A percentile compares a stretch with the other conserved stretches of the same genome.
phyloP scores from a whole-genome alignment of 164 flowering plant species.

The Berberis vulgaris region DNA sequence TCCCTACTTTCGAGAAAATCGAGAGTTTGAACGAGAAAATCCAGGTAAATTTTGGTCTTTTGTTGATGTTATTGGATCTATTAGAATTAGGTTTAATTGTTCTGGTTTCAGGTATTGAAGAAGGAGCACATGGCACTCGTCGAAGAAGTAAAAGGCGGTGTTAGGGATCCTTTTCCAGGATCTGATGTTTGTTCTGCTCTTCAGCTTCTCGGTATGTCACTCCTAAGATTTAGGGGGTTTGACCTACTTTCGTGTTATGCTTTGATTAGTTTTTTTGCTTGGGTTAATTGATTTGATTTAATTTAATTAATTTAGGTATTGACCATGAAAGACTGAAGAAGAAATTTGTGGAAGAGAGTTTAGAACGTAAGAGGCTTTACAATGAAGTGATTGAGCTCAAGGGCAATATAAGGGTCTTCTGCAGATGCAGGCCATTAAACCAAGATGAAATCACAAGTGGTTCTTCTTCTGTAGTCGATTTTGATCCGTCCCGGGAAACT shows the following conservation, averaged over 20 bases:
- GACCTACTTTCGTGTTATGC: background rate
- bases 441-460: conserved; percentile 50
- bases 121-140: conserved; percentile 36
- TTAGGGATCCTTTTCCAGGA: conserved; percentile 27
- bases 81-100: background rate
- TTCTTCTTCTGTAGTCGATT: conserved; percentile 45
- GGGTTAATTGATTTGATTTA: background rate
- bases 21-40: conserved; percentile 32
- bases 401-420: conserved; percentile 87
- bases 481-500: conserved; percentile 51
- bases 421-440: conserved; percentile 80
- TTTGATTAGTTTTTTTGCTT: background rate
- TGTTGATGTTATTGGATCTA: background rate
- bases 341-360: conserved; percentile 50
- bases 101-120: conserved; percentile 39
- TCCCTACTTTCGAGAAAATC: conserved; percentile 37
- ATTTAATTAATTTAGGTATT: conserved; percentile 23
- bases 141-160: conserved; percentile 39
- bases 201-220: conserved; percentile 42
- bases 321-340: conserved; percentile 40
- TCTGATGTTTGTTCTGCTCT: conserved; percentile 34
- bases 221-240: background rate
- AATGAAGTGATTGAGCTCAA: conserved; percentile 86
- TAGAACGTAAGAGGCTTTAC: conserved; percentile 64
- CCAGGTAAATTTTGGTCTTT: conserved; percentile 26